phyloP scores from a whole-genome alignment of 805 yeast species.

The Tetrapisispora phaffii region DNA sequence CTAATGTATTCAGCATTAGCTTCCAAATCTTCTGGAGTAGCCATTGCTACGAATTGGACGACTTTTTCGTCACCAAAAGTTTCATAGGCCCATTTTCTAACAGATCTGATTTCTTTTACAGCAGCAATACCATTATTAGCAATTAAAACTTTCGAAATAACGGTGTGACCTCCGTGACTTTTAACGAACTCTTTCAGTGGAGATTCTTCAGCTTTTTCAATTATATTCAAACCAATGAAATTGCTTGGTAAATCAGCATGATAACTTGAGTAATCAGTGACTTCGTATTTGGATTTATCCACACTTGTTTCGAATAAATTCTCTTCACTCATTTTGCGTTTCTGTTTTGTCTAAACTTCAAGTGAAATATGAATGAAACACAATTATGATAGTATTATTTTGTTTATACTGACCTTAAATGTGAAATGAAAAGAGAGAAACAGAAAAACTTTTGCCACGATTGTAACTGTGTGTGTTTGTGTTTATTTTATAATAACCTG shows the following conservation, averaged over 20 bases:
- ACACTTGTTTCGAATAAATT: slow-evolving; percentile 31
- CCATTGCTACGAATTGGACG: slow-evolving; percentile 94
- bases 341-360: neutral
- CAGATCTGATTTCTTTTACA: slow-evolving; percentile 93
- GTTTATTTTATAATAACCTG: too few relatives aligned
- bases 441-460: too few relatives aligned
- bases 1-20: slow-evolving; percentile 97
- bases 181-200: slow-evolving; percentile 74
- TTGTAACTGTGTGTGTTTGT: too few relatives aligned
- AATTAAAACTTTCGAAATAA: slow-evolving; percentile 75
- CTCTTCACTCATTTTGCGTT: slow-evolving; percentile 32
- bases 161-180: slow-evolving; percentile 88
- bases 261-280: slow-evolving; percentile 28
- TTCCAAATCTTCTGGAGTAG: slow-evolving; percentile 96
- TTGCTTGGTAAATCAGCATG: slow-evolving; percentile 49
- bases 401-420: too few relatives aligned
- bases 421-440: too few relatives aligned
- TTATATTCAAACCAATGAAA: slow-evolving; percentile 74
- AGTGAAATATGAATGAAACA: too few relatives aligned
- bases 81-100: slow-evolving; percentile 98
- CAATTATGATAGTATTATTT: too few relatives aligned
- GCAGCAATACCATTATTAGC: slow-evolving; percentile 99
- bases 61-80: slow-evolving; percentile 95
- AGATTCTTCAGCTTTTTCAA: slow-evolving; percentile 68
- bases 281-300: slow-evolving; percentile 21